Evolutionary conservation across 108 stramenopile species (phyloP).

Genomic region (Phaeodactylum tricornutum): DNA sequence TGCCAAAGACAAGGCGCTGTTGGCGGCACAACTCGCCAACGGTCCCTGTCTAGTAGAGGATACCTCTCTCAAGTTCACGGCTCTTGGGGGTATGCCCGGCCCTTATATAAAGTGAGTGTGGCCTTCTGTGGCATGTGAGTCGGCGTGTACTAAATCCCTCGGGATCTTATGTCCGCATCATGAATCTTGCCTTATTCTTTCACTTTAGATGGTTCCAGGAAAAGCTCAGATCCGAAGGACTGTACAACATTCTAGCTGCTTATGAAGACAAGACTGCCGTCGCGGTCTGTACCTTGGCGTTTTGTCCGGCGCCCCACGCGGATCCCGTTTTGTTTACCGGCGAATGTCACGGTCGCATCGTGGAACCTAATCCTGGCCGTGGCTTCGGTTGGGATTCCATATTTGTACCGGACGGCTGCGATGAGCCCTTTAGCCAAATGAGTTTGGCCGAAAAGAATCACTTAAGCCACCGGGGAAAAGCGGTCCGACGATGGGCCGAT

Average conservation of each 20-base stretch:
- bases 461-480: slow-evolving; percentile 83
- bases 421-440: slow-evolving; percentile 86
- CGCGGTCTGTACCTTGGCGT: slow-evolving; percentile 95
- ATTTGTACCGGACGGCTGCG: slow-evolving; percentile 87
- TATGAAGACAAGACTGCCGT: slow-evolving; percentile 94
- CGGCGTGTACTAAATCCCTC: too few relatives aligned
- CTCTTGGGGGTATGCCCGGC: slow-evolving; percentile 96
- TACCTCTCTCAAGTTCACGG: slow-evolving; percentile 91
- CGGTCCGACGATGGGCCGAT: slow-evolving; percentile 75
- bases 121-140: too few relatives aligned
- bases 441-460: slow-evolving; percentile 84
- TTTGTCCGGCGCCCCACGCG: slow-evolving; percentile 89
- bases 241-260: slow-evolving; percentile 83
- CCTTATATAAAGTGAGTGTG: slow-evolving; percentile 99
- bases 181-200: too few relatives aligned
- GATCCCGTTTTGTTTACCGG: slow-evolving; percentile 91
- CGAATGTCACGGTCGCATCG: slow-evolving; percentile 73
- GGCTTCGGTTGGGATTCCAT: slow-evolving; percentile 99
- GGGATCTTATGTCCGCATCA: too few relatives aligned
- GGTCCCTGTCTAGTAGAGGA: slow-evolving; percentile 95
- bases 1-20: slow-evolving; percentile 82
- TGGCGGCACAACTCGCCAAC: slow-evolving; percentile 70
- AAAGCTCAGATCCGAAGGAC: slow-evolving; percentile 62
- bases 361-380: slow-evolving; percentile 71
- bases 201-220: slow-evolving; percentile 99